Evolutionary conservation across 2,329 filamentous ascomycete genomes (phyloP).

Genomic region (Aspergillus neoniger): DNA sequence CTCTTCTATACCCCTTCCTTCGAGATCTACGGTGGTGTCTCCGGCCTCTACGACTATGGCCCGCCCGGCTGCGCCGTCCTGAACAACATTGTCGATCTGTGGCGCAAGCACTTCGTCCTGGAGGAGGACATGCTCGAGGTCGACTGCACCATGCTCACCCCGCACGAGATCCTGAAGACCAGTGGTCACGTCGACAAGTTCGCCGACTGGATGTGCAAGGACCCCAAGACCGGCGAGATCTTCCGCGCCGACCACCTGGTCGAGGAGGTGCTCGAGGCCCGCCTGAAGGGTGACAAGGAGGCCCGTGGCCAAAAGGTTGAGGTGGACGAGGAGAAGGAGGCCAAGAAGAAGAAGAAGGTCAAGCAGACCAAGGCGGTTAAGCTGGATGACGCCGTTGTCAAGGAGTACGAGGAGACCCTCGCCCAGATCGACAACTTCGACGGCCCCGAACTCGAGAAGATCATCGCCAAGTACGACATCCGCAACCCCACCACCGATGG

Average conservation of each 20-base stretch:
- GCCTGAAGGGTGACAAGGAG: conserved; percentile 88
- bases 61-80: conserved; percentile 84
- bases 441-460: conserved; percentile 77
- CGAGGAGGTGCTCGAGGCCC: conserved; percentile 84
- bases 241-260: conserved; percentile 95
- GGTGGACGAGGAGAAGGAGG: conserved; percentile 72
- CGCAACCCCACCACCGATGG: conserved; percentile 80
- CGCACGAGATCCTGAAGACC: conserved; percentile 90
- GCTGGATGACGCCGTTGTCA: conserved; percentile 79
- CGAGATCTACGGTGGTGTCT: conserved; percentile 89
- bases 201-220: conserved; percentile 99
- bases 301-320: conserved; percentile 75
- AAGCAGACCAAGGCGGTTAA: conserved; percentile 77
- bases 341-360: conserved; percentile 86
- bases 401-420: conserved; percentile 88
- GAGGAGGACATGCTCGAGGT: conserved; percentile 95
- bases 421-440: conserved; percentile 96
- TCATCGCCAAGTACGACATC: conserved; percentile 91
- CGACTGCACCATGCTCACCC: conserved; percentile 91
- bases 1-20: conserved; percentile 95
- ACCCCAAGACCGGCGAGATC: conserved; percentile 96
- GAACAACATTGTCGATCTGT: conserved; percentile 82
- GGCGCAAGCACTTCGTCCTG: conserved; percentile 91
- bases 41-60: conserved; percentile 90
- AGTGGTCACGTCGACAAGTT: conserved; percentile 97